Evolutionary conservation across 2,329 filamentous ascomycete genomes (phyloP), one percentile per base, ranked within the genome.

Genomic region (Corynespora cassiicola): DNA sequence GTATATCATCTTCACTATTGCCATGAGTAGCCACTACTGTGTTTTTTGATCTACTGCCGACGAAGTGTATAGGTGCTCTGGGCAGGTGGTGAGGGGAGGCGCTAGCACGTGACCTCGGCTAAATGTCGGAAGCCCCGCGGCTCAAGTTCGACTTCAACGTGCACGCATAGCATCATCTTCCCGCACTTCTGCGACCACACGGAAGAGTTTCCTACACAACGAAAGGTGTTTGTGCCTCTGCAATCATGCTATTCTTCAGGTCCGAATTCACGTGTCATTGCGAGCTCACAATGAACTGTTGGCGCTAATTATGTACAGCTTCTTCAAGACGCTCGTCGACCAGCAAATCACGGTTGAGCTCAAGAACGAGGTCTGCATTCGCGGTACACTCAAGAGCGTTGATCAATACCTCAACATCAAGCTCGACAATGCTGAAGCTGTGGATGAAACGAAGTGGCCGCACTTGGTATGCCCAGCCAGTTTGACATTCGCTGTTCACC

Each of bases 321-420:
- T 96, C 78, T 97, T 97, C 84, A 97, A 97, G 73, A 97, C 92
- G 36, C 87, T 97, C 63, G 95, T 96, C 69, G 94, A 96, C 77
- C 87, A 94, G 57, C 86, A 95, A 77, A 91, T 99, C 64, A 97
- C 91, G 30, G 90, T 99, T 67, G 94, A 99, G 77, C 88, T 99
- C 70, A 99, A 99, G 76, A 99, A 99, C 71, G 94, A 99, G 74
- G 95, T 99, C 58, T 90, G 91, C 67, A 95, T 99, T 69, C 88
- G 89, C 60, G 94, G 94, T 54, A 95, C 86, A 22, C 80, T 99
- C 54, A 99, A 97, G 78, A 95, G 88, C 65, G 92, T 99, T 54
- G 94, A 99, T 69, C 94, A 97, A 76, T 99, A 95, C 74, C 83
- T 99, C 65, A 99, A 99, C 75, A 96, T 99, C 75, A 97, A 97